These are phyloP conservation scores for Tetracladium marchalianum DNA, from an alignment of 495 filamentous ascomycete species.

Conservation along the genomic window DNA sequence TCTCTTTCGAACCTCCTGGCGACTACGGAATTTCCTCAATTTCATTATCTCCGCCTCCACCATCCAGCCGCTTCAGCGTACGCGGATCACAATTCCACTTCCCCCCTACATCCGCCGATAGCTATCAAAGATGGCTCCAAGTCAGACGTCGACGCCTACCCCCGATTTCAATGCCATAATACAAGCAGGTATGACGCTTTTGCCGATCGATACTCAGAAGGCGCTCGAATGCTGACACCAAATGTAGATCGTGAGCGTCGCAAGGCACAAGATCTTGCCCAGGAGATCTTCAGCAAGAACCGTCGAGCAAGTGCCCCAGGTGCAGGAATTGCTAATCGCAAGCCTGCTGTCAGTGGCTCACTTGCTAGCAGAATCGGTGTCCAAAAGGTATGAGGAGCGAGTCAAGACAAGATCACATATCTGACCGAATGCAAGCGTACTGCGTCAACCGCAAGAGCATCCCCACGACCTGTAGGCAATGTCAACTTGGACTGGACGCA, in stretches of 20 bases:
- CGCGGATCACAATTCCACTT: too few relatives aligned
- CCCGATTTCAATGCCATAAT: constrained; percentile 18
- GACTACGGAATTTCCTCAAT: too few relatives aligned
- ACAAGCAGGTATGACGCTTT: constrained; percentile 10
- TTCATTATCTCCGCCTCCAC: too few relatives aligned
- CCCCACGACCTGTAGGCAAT: constrained; percentile 26
- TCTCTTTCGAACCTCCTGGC: too few relatives aligned
- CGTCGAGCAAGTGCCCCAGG: constrained; percentile 49
- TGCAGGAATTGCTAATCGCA: constrained; percentile 30
- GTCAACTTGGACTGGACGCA: constrained; percentile 49
- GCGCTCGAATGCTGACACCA: constrained; percentile 2
- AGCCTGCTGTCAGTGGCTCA: constrained; percentile 33
- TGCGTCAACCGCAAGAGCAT: constrained; percentile 31
- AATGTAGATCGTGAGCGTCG: constrained; percentile 55
- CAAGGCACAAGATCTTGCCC: constrained; percentile 61
- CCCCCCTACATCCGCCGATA: too few relatives aligned
- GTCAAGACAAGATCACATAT: constrained; percentile 2
- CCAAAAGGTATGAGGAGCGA: constrained; percentile 6
- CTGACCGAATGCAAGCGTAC: constrained; percentile 26
- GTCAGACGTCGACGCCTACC: constrained; percentile 7
- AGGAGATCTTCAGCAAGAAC: constrained; percentile 56
- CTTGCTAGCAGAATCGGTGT: constrained; percentile 59
- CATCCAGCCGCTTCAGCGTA: too few relatives aligned
- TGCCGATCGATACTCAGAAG: not conserved
- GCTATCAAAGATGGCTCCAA: constrained; percentile 11